These are phyloP conservation scores for Gypsophila paniculata DNA, from an alignment of 179 eudicot genomes.

Conservation along the genomic window DNA sequence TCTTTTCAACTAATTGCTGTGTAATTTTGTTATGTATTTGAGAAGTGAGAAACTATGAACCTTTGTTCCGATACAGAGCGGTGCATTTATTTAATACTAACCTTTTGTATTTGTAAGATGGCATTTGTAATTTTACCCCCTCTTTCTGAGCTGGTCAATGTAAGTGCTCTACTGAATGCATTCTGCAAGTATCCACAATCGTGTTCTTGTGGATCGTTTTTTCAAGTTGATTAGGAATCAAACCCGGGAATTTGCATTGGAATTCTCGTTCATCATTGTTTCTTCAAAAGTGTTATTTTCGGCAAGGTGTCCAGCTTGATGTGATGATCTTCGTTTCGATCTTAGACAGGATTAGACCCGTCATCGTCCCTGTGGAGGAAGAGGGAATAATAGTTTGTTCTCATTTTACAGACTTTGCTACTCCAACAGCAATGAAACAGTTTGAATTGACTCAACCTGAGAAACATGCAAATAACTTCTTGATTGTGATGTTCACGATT, in stretches of 20 bases:
- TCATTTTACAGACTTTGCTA: not conserved
- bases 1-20: constrained; percentile 2
- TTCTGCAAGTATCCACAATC: not conserved
- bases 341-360: not conserved
- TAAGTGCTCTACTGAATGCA: not conserved
- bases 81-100: not conserved
- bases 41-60: not conserved
- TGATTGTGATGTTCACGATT: too few relatives aligned
- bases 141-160: not conserved
- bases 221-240: not conserved
- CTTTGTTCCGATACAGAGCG: not conserved
- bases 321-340: not conserved
- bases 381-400: too few relatives aligned
- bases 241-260: too few relatives aligned
- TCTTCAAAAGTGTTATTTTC: not conserved
- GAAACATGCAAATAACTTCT: too few relatives aligned
- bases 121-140: not conserved
- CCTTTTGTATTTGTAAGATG: not conserved
- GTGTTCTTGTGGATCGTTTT: not conserved
- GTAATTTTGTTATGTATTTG: not conserved
- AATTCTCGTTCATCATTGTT: not conserved
- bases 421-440: too few relatives aligned
- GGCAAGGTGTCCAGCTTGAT: not conserved
- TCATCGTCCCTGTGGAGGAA: not conserved
- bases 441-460: too few relatives aligned